A percentile compares a stretch with the other conserved stretches of the same genome.
Conservation (phyloP, 352 stramenopile species). For the Phytophthora lateralis region DNA sequence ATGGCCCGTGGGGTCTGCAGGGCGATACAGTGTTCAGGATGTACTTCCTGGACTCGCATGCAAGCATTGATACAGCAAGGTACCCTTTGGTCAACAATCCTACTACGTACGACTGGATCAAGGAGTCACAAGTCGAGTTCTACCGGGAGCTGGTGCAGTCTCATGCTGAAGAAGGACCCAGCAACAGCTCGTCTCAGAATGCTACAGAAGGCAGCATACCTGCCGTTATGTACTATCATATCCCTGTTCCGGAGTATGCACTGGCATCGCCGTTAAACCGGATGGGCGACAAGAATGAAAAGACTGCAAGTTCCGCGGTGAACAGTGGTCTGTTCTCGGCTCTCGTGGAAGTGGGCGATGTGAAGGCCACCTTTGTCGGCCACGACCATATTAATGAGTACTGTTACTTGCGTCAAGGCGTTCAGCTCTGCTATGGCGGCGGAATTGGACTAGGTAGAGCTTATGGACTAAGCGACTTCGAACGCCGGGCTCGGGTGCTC, state of each 20-base stretch:
- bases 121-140: constrained; percentile 48
- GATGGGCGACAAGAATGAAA: constrained; percentile 40
- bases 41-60: constrained; percentile 75
- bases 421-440: constrained; percentile 67
- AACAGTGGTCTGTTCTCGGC: constrained; percentile 47
- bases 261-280: constrained; percentile 26
- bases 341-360: constrained; percentile 49
- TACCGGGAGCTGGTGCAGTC: constrained; percentile 42
- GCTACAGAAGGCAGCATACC: constrained; percentile 20
- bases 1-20: constrained; percentile 42
- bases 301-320: constrained; percentile 29
- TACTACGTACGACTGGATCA: constrained; percentile 54
- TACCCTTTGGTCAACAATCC: constrained; percentile 36
- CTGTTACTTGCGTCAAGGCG: constrained; percentile 47
- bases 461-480: constrained; percentile 36
- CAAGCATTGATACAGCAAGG: constrained; percentile 31
- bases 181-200: constrained; percentile 16
- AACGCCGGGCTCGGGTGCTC: constrained; percentile 46
- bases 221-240: constrained; percentile 72
- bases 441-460: constrained; percentile 48
- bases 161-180: constrained; percentile 12
- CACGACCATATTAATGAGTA: constrained; percentile 74
- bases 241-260: constrained; percentile 57
- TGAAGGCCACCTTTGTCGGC: constrained; percentile 64
- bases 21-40: constrained; percentile 56